phyloP scores from a whole-genome alignment of 2,329 filamentous ascomycete genomes.

The Dichotomopilus funicola region DNA sequence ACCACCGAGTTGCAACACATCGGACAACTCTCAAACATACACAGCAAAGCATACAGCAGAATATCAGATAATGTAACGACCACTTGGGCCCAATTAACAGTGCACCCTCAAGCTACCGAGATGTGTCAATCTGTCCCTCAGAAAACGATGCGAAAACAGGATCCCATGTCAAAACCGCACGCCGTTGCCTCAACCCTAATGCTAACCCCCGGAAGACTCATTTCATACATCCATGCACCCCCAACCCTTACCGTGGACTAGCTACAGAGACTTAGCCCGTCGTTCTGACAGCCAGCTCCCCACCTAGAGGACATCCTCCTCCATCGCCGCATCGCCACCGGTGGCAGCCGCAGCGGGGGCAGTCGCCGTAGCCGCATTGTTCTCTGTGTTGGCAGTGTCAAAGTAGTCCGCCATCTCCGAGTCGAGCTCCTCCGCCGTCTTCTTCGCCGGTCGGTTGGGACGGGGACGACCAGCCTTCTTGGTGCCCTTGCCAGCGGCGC shows the following conservation, averaged over 20 bases:
- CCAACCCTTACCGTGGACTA: not conserved
- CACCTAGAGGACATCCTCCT: slow-evolving; percentile 53
- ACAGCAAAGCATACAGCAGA: not conserved
- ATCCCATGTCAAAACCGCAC: slow-evolving; percentile 9
- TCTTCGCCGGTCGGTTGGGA: slow-evolving; percentile 64
- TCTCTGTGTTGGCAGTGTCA: slow-evolving; percentile 37
- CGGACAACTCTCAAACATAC: not conserved
- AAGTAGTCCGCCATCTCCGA: slow-evolving; percentile 98
- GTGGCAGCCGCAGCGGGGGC: slow-evolving; percentile 32
- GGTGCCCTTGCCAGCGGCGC: slow-evolving; percentile 36
- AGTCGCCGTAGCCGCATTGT: slow-evolving; percentile 35
- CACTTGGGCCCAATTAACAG: slow-evolving; percentile 13
- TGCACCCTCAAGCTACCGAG: slow-evolving; percentile 6
- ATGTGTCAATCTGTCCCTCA: slow-evolving; percentile 17
- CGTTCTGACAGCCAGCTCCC: not conserved
- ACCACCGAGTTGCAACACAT: not conserved
- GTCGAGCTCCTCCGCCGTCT: slow-evolving; percentile 92
- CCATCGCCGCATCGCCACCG: slow-evolving; percentile 55
- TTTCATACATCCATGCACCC: slow-evolving; percentile 9
- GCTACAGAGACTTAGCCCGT: not conserved
- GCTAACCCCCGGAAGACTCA: not conserved
- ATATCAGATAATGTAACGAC: not conserved
- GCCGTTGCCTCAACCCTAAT: not conserved
- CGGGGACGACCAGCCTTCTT: slow-evolving; percentile 46
- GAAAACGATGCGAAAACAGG: slow-evolving; percentile 1